Conservation (phyloP, 2,329 filamentous ascomycete species). For the Mycosphaerella sp. region DNA sequence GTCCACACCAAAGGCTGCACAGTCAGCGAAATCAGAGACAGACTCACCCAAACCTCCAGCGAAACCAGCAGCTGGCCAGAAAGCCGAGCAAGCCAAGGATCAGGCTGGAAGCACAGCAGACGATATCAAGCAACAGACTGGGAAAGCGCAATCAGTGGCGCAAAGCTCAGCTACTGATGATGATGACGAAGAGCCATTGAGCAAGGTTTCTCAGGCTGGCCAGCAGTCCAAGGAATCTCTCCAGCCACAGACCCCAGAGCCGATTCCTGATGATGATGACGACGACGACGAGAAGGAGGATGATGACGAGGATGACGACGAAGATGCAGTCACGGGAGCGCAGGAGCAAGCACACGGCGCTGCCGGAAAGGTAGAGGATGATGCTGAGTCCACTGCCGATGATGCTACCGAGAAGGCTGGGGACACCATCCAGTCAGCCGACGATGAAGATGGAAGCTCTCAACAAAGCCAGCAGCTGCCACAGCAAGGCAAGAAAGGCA, state of each 20-base stretch:
- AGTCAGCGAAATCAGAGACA: constrained; percentile 32
- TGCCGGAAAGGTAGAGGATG: constrained; percentile 36
- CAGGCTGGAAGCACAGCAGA: constrained; percentile 28
- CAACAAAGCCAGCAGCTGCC: constrained; percentile 29
- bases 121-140: constrained; percentile 34
- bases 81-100: constrained; percentile 34
- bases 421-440: constrained; percentile 30
- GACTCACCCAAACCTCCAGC: constrained; percentile 34
- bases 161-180: constrained; percentile 30
- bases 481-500: constrained; percentile 24
- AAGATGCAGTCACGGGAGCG: constrained; percentile 32
- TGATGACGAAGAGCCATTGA: constrained; percentile 34
- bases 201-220: constrained; percentile 44
- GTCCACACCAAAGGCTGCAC: constrained; percentile 27
- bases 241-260: constrained; percentile 42
- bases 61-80: constrained; percentile 31
- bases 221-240: constrained; percentile 41
- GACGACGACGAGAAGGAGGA: constrained; percentile 33
- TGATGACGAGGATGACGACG: constrained; percentile 31
- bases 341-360: constrained; percentile 41
- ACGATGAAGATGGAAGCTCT: constrained; percentile 27
- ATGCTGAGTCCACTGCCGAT: constrained; percentile 35
- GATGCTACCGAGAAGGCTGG: constrained; percentile 41
- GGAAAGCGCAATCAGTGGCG: constrained; percentile 33
- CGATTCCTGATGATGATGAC: constrained; percentile 37